Evolutionary conservation across 176 grass and related monocot genomes (phyloP), one percentile per base, ranked within the genome.

Genomic region (Zoysia japonica): DNA sequence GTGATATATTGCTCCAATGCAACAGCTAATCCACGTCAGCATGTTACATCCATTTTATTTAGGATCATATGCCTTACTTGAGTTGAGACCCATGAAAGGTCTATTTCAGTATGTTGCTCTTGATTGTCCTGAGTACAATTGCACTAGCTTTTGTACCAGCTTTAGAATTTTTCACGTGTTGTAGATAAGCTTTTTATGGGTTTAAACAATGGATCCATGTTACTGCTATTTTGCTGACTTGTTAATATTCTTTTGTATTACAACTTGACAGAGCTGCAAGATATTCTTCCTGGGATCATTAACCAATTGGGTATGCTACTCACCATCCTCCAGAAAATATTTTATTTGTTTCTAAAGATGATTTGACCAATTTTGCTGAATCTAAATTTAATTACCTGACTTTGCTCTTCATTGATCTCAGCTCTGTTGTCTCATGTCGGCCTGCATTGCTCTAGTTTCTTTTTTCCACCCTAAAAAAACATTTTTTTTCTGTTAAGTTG

Each of bases 221-320:
- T 82, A 3, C 7, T n/a, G 7, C 35, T 67, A 76, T 81, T 2
- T 7, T 3, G 11, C 28, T 77, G 11, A 28, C 61, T 78, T 67
- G 10, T 36, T 54, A 2, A 43, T 60, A 80, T 54, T 20, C 8
- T 88, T 87, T n/a, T 16, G 36, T 46, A 62, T 39, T 77, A 66
- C 80, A 14, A 52, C 57, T 40, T 82, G 57, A 63, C 96, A 99
- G 96, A 99, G 80, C 89, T 99, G 76, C 96, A 99, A 83, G 92
- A 99, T 88, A 53, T 99, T 75, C 90, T 99, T 63, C 96, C 96
- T 61, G 72, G 81, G 56, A 99, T 99, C 80, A 93, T 99, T 47
- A 99, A 99, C 82, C 96, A 99, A 86, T 75, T 98, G 20, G 92
- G 92, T 98, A 94, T 43, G 81, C 70, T 41, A 20, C 57, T 53